These are phyloP conservation scores for Stephanodiscus triporus DNA, from an alignment of 108 stramenopile genomes.

Conservation along the genomic window DNA sequence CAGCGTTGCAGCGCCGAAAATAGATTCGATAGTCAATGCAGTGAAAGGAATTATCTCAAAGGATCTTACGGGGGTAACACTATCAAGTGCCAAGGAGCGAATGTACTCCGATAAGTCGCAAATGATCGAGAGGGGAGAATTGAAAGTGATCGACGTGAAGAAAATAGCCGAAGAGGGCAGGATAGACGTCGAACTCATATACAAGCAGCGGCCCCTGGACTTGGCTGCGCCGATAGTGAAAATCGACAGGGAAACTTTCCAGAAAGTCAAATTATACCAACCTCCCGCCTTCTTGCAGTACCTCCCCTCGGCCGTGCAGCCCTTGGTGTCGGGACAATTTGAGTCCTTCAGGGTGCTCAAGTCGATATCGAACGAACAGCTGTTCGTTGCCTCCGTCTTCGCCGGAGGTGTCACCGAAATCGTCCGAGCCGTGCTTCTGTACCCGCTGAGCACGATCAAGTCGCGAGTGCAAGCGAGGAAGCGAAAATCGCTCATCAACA, in stretches of 20 bases:
- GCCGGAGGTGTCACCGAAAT: conserved; percentile 78
- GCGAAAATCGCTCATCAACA: conserved; percentile 33
- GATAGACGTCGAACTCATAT: conserved; percentile 39
- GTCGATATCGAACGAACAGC: conserved; percentile 68
- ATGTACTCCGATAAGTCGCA: background rate
- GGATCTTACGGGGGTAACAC: too few relatives aligned
- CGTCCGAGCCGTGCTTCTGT: conserved; percentile 64
- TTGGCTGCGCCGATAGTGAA: conserved; percentile 19
- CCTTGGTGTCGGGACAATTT: conserved; percentile 34
- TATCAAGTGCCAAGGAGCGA: background rate
- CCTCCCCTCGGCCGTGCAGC: conserved; percentile 43
- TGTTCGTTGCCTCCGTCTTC: conserved; percentile 66
- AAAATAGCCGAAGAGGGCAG: conserved; percentile 39
- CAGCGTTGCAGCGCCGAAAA: too few relatives aligned
- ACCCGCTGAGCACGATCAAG: conserved; percentile 81
- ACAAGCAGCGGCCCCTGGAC: conserved; percentile 16
- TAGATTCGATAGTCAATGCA: background rate
- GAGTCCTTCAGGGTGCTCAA: conserved; percentile 56
- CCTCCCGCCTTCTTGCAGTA: conserved; percentile 37
- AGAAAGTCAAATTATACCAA: conserved; percentile 34
- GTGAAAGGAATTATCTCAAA: background rate
- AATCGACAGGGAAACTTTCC: conserved; percentile 45
- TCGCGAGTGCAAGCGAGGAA: conserved; percentile 68
- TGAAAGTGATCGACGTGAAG: conserved; percentile 43
- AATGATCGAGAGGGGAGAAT: conserved; percentile 18